Conservation (phyloP, 1,139 yeast genomes). For the Debaryomyces robertsiae region DNA sequence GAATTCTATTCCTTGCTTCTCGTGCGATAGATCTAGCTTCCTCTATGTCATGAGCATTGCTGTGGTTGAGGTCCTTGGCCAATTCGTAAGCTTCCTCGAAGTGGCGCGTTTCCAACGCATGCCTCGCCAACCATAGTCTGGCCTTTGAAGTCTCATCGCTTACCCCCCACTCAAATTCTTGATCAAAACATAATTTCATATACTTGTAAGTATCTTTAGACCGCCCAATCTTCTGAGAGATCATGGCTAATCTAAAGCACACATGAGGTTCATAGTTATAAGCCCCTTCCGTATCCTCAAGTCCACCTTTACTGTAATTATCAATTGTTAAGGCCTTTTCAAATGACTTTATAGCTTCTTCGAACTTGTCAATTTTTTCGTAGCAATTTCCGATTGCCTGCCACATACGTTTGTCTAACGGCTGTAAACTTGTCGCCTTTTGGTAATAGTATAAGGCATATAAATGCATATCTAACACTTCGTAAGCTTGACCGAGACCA, state of each 20-base stretch:
- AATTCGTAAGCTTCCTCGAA: slow-evolving; percentile 73
- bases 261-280: slow-evolving; percentile 48
- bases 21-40: slow-evolving; percentile 86
- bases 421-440: slow-evolving; percentile 85
- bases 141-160: slow-evolving; percentile 83
- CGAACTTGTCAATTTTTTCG: slow-evolving; percentile 70
- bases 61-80: slow-evolving; percentile 74
- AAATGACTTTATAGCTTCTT: slow-evolving; percentile 65
- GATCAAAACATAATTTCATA: slow-evolving; percentile 74
- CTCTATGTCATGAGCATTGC: slow-evolving; percentile 82
- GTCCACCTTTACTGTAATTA: slow-evolving; percentile 22
- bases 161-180: slow-evolving; percentile 65
- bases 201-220: slow-evolving; percentile 56
- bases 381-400: slow-evolving; percentile 91
- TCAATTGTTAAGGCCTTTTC: slow-evolving; percentile 59
- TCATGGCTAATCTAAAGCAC: slow-evolving; percentile 66
- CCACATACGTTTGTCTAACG: slow-evolving; percentile 95
- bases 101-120: slow-evolving; percentile 57
- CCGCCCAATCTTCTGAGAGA: slow-evolving; percentile 62
- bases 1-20: slow-evolving; percentile 58
- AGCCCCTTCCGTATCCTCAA: slow-evolving; percentile 18
- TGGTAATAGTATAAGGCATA: slow-evolving; percentile 93
- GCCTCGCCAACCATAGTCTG: slow-evolving; percentile 81
- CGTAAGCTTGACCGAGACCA: slow-evolving; percentile 97
- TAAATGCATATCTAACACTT: slow-evolving; percentile 91